These are phyloP conservation scores for Hortiboletus flavorubellus DNA, from an alignment of 768 basidiomycete genomes.

Conservation along the genomic window DNA sequence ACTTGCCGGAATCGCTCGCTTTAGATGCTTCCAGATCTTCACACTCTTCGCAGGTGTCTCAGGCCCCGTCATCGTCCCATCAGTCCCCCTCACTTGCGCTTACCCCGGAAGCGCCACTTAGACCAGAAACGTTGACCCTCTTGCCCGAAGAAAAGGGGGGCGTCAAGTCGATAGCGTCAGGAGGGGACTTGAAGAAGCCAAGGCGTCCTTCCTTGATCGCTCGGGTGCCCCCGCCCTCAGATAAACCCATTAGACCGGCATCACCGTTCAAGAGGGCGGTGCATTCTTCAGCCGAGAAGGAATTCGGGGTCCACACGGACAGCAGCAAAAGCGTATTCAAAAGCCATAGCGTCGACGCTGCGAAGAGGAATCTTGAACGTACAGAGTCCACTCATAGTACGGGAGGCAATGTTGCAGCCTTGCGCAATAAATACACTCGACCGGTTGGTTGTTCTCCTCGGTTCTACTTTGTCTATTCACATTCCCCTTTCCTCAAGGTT, in stretches of 20 bases:
- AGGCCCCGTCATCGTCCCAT: background rate
- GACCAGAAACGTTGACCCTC: background rate
- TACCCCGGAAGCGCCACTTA: background rate
- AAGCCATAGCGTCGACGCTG: slow-evolving; percentile 32
- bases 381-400: slow-evolving; percentile 51
- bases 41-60: slow-evolving; percentile 6
- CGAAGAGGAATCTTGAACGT: slow-evolving; percentile 42
- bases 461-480: background rate
- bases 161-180: background rate
- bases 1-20: slow-evolving; percentile 4
- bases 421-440: slow-evolving; percentile 61
- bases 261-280: slow-evolving; percentile 22
- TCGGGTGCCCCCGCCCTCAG: slow-evolving; percentile 13
- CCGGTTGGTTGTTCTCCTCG: slow-evolving; percentile 40
- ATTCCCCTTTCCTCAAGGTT: slow-evolving; percentile 35
- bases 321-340: slow-evolving; percentile 13
- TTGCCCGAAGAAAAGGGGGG: background rate
- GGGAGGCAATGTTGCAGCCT: slow-evolving; percentile 63
- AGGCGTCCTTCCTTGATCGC: slow-evolving; percentile 24
- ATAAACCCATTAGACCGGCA: slow-evolving; percentile 13
- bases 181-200: slow-evolving; percentile 10
- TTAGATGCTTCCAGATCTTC: slow-evolving; percentile 2
- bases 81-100: slow-evolving; percentile 3
- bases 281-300: slow-evolving; percentile 25
- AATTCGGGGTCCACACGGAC: slow-evolving; percentile 32